Base-by-base conservation (phyloP, 331 rosid species). In the Rhamnella rubrinervis region DNA sequence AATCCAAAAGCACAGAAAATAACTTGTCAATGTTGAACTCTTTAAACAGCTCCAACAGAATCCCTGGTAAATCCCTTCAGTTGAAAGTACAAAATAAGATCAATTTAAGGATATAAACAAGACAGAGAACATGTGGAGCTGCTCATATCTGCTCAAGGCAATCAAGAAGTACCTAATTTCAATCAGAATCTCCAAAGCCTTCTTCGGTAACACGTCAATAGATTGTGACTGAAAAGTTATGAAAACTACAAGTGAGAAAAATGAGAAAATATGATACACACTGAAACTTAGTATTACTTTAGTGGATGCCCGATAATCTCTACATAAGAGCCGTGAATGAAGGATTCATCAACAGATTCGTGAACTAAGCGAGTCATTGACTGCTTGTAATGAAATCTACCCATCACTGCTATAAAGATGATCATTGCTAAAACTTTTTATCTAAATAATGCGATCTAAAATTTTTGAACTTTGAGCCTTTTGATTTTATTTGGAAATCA, bases 21-120 rank as follows among this genome's bases (percentile, higher is more conserved):
- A 93, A 93, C 71, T 75, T 84, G 61, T 88, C 95, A 35, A 85
- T 78, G 72, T 88, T 91, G 91, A 85, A 91, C 78, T 82, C 90
- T 63, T 83, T 81, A 18, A 87, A 91, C 59, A 93, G 81, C 60
- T 77, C 96, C 73, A 61, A 75, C 52, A 93, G 78, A 62, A 85
- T 72, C 57, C 74, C 89, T 57, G 88, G 78, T 50, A 93, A 70
- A 62, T 80, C 96, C 87, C 98, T 93, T 64, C 71, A 70, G 28
- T 49, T n/a, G 39, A 59, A 82, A 70, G 57, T 51, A 66, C 51
- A 49, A 66, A 77, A 65, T 53, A 69, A 50, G 65, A 51, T 31
- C 67, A 62, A 62, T 49, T 18, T 55, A 61, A 83, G 4, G 16
- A 44, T 18, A 70, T 55, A 63, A 69, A 44, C 61, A 63, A 75